These are phyloP conservation scores for Auricularia sp. DNA, from an alignment of 768 basidiomycete species.

Conservation along the genomic window DNA sequence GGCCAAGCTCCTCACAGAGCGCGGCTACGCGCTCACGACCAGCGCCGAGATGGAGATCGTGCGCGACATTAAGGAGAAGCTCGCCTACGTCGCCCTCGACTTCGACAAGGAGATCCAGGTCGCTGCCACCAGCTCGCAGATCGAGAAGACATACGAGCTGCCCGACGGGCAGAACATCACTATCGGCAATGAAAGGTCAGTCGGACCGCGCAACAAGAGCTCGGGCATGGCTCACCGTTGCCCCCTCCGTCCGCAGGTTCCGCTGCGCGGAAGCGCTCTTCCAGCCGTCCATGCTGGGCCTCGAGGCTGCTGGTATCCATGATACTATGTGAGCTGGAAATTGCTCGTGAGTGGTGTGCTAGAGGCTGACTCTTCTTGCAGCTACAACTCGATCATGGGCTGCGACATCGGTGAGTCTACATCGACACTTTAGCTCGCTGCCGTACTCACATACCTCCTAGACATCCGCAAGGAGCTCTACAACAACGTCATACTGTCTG, in stretches of 20 bases:
- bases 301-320: slow-evolving; percentile 41
- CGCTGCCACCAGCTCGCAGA: slow-evolving; percentile 34
- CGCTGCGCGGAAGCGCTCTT: slow-evolving; percentile 42
- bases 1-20: slow-evolving; percentile 1
- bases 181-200: slow-evolving; percentile 36
- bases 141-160: slow-evolving; percentile 45
- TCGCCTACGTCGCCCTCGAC: slow-evolving; percentile 45
- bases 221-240: slow-evolving; percentile 7
- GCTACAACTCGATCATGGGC: slow-evolving; percentile 5
- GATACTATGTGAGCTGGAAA: slow-evolving; percentile 29
- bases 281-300: slow-evolving; percentile 40
- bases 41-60: slow-evolving; percentile 39
- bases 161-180: slow-evolving; percentile 46
- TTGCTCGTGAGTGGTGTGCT: background rate
- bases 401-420: slow-evolving; percentile 3
- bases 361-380: background rate
- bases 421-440: too few species aligned
- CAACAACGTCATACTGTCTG: slow-evolving; percentile 2
- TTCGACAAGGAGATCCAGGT: slow-evolving; percentile 46
- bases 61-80: slow-evolving; percentile 47
- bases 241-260: slow-evolving; percentile 20
- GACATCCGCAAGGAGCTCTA: slow-evolving; percentile 6
- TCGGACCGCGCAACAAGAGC: slow-evolving; percentile 2
- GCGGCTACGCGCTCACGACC: slow-evolving; percentile 35
- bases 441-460: background rate